These are phyloP conservation scores for Solanum dulcamara DNA, from an alignment of 257 asterid species.

Conservation along the genomic window DNA sequence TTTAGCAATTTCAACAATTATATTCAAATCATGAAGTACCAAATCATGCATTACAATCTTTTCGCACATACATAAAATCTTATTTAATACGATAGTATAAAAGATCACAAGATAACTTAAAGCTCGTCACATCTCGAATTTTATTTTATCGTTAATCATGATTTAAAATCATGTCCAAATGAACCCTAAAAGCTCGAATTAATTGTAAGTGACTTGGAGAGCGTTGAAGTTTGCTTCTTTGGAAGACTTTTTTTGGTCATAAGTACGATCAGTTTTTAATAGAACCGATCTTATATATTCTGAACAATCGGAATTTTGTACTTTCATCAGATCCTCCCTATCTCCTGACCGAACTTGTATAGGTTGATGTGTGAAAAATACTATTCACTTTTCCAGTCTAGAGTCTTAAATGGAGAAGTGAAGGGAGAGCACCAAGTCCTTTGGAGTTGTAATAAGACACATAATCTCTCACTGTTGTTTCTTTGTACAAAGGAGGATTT, in stretches of 20 bases:
- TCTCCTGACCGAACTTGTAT: too few species aligned
- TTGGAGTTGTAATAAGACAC: not conserved
- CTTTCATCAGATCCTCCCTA: too few species aligned
- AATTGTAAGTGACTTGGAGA: not conserved
- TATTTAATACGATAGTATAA: not conserved
- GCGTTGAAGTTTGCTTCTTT: too few species aligned
- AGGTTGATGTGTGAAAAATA: too few species aligned
- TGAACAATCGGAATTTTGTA: too few species aligned
- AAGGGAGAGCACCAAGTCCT: not conserved
- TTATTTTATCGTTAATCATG: not conserved
- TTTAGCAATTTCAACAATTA: not conserved
- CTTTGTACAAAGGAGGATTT: conserved; percentile 33
- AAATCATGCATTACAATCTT: not conserved
- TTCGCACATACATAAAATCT: not conserved
- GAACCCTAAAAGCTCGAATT: not conserved
- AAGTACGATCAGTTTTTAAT: too few species aligned
- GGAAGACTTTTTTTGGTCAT: too few species aligned
- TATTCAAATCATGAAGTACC: not conserved
- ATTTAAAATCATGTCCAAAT: not conserved
- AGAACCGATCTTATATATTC: too few species aligned
- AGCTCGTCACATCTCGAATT: not conserved
- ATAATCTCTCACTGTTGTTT: conserved; percentile 1
- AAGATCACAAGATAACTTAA: not conserved
- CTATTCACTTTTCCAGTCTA: not conserved
- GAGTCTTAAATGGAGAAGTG: not conserved